These are phyloP conservation scores for Gloeostereum incarnatum DNA, from an alignment of 768 basidiomycete species.

Conservation along the genomic window DNA sequence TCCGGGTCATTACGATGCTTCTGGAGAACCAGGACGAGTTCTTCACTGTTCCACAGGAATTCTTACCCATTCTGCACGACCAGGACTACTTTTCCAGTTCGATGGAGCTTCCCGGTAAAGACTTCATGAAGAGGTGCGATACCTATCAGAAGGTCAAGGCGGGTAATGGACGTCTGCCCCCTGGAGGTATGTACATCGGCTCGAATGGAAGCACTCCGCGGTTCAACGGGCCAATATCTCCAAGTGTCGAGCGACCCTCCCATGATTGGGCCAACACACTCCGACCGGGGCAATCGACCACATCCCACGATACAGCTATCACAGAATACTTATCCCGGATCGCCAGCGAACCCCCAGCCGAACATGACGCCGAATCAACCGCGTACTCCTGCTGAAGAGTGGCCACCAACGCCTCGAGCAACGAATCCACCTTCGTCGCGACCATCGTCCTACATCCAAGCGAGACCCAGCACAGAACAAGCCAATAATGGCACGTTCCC, in stretches of 20 bases:
- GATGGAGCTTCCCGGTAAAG: conserved; percentile 86
- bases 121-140: conserved; percentile 92
- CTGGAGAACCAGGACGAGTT: conserved; percentile 94
- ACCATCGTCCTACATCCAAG: conserved; percentile 41
- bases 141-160: conserved; percentile 75
- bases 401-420: conserved; percentile 27
- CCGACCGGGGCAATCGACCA: conserved; percentile 28
- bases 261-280: conserved; percentile 26
- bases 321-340: conserved; percentile 24
- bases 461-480: conserved; percentile 35
- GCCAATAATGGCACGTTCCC: conserved; percentile 14
- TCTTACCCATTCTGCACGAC: conserved; percentile 78
- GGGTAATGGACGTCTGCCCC: conserved; percentile 41
- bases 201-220: conserved; percentile 28
- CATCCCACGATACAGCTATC: conserved; percentile 37
- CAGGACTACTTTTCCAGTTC: conserved; percentile 87
- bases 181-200: conserved; percentile 23
- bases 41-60: conserved; percentile 90
- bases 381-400: conserved; percentile 35
- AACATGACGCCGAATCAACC: conserved; percentile 36
- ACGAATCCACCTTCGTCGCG: conserved; percentile 29
- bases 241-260: conserved; percentile 39
- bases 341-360: conserved; percentile 37
- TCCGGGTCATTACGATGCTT: conserved; percentile 76
- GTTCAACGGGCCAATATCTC: conserved; percentile 24